Percentiles rank a stretch among this genome's conserved stretches.
These are phyloP conservation scores for Lavandula angustifolia DNA, from an alignment of 257 asterid species.

Conservation along the genomic window DNA sequence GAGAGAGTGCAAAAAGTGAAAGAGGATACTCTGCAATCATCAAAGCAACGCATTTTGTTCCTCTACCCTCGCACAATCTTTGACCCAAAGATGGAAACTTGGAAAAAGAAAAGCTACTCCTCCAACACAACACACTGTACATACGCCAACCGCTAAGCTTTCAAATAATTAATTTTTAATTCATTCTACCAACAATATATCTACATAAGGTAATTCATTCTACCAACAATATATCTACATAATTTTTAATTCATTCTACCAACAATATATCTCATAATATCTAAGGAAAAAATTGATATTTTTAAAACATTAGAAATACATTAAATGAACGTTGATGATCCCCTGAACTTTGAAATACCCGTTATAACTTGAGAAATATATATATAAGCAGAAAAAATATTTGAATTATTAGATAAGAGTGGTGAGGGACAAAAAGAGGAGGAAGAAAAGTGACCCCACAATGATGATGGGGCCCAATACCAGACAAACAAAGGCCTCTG, in stretches of 20 bases:
- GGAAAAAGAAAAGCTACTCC: slow-evolving; percentile 42
- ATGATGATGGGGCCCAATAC: slow-evolving; percentile 31
- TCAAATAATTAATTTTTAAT: neutral
- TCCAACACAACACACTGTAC: slow-evolving; percentile 5
- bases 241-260: neutral
- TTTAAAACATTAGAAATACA: too few relatives aligned
- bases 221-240: neutral
- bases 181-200: neutral
- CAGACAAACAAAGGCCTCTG: slow-evolving; percentile 44
- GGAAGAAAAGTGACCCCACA: slow-evolving; percentile 40
- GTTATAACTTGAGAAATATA: neutral
- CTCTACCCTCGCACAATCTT: slow-evolving; percentile 54
- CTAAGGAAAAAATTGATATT: too few relatives aligned
- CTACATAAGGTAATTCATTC: neutral
- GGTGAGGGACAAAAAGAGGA: slow-evolving; percentile 35
- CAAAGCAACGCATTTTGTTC: slow-evolving; percentile 63
- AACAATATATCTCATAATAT: neutral
- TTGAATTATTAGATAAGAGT: slow-evolving; percentile 4
- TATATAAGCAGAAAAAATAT: neutral
- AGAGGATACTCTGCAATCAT: slow-evolving; percentile 67
- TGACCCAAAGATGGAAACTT: slow-evolving; percentile 71
- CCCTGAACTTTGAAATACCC: neutral
- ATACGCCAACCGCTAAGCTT: slow-evolving; percentile 10
- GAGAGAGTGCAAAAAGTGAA: slow-evolving; percentile 48
- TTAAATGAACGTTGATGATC: neutral